Base-by-base conservation (phyloP, 2,329 filamentous ascomycete genomes). In the Cylindrodendrum hubeiense region DNA sequence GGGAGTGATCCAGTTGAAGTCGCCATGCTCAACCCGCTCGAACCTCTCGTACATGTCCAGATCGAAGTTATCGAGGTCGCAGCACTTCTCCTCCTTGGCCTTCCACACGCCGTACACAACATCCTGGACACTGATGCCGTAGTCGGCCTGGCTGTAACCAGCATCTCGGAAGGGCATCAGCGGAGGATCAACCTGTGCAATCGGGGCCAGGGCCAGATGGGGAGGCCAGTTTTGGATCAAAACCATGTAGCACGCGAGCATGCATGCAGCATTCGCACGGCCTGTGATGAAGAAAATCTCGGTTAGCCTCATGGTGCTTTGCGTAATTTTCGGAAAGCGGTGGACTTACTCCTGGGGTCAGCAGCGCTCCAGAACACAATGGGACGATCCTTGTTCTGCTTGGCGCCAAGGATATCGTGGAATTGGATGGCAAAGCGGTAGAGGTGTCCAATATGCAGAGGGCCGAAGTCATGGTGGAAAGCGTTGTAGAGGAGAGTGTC, bases 1-100 rank as follows among this genome's bases (percentile, higher is more conserved):
- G 9, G 95, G 95, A 6, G 95, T 97, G 64, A 99, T 89, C 96
- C 96, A 99, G 88, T 99, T 99, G 91, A 99, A 99, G 82, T 99
- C 96, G 68, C 96, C 96, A 85, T 98, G 94, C 79, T 99, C 96
- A 21, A 99, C 96, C 63, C 96, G 89, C 83, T 99, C 96, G 75
- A 89, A 99, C 78, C 89, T 92, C 82, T 99, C 96, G 79, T 99
- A 99, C 88, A 98, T 94, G 82, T 98, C 95, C 21, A 99, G 87
- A 75, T 95, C 95, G 78, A 99, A 99, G 78, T 96, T 94, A 78
- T 97, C 94, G 65, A 99, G 85, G 59, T 93, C 93, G 77, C 95
- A 97, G 75, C 97, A 91, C 51, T 92, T 91, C 80, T 98, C 93
- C 78, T 99, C 96, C 84, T 98, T 99, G 49, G 96, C 96, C 79